These are phyloP conservation scores for Lepidium didymum DNA, from an alignment of 345 rosid species.

Conservation along the genomic window DNA sequence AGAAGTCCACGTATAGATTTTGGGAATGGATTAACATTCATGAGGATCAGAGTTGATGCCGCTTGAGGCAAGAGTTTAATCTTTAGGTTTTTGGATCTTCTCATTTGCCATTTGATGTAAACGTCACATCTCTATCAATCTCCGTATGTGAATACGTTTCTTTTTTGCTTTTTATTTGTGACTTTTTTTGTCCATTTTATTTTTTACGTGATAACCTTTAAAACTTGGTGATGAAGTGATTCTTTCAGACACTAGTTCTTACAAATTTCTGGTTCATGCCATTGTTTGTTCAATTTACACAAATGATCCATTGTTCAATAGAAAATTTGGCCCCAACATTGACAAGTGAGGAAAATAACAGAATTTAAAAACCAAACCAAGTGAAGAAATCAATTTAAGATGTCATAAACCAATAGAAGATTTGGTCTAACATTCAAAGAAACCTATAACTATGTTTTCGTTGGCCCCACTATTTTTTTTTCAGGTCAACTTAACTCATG, in stretches of 20 bases:
- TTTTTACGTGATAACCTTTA: neutral
- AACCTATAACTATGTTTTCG: neutral
- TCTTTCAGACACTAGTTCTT: neutral
- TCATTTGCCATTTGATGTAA: neutral
- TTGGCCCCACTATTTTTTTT: too few species aligned
- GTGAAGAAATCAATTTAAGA: neutral
- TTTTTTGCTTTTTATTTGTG: neutral
- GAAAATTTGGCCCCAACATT: too few species aligned
- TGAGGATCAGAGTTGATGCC: slow-evolving; percentile 1
- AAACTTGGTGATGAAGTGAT: neutral
- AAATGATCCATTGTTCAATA: neutral
- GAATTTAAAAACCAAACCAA: neutral
- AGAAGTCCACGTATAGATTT: neutral
- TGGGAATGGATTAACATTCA: neutral
- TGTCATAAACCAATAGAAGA: neutral
- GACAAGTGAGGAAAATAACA: neutral
- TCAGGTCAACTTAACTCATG: too few species aligned
- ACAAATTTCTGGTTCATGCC: neutral
- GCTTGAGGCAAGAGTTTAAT: neutral
- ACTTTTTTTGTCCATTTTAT: slow-evolving; percentile 4
- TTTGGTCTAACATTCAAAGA: neutral
- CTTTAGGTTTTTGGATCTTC: neutral
- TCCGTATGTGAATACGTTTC: slow-evolving; percentile 17
- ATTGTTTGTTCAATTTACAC: neutral
- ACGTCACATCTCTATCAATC: neutral